These are phyloP conservation scores for Microsporum audouinii DNA, from an alignment of 2,329 filamentous ascomycete species.

Conservation along the genomic window DNA sequence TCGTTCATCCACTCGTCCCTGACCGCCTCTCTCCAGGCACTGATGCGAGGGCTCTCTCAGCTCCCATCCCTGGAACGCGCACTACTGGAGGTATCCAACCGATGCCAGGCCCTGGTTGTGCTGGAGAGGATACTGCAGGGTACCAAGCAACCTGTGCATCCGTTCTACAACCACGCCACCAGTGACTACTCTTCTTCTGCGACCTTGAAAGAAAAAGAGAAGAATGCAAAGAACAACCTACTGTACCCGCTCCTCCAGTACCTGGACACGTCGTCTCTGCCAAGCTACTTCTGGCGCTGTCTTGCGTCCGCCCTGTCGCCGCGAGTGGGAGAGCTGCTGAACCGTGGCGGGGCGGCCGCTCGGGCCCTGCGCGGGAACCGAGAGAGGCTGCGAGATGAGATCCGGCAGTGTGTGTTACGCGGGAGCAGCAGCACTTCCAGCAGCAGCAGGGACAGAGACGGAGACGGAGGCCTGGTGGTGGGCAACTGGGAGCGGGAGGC, in stretches of 20 bases:
- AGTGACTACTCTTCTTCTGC: constrained; percentile 18
- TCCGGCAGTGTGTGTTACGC: constrained; percentile 70
- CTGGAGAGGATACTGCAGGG: constrained; percentile 64
- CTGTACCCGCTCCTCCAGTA: constrained; percentile 60
- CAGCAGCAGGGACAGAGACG: constrained; percentile 24
- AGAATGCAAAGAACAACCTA: constrained; percentile 39
- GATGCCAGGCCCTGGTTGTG: constrained; percentile 86
- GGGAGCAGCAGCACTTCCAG: constrained; percentile 52
- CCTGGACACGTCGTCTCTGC: constrained; percentile 78
- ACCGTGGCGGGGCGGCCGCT: constrained; percentile 70
- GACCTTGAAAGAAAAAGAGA: constrained; percentile 10
- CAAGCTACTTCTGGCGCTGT: constrained; percentile 87
- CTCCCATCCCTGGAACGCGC: constrained; percentile 73
- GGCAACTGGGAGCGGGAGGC: constrained; percentile 77
- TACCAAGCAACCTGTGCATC: constrained; percentile 57
- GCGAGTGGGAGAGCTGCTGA: constrained; percentile 73
- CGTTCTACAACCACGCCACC: constrained; percentile 33
- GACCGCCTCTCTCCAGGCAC: constrained; percentile 62
- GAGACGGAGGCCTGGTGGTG: constrained; percentile 32
- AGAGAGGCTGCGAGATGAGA: constrained; percentile 60
- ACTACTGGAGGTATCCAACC: constrained; percentile 65
- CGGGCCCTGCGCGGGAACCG: constrained; percentile 68
- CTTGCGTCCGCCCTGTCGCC: constrained; percentile 66
- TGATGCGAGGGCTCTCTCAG: constrained; percentile 65
- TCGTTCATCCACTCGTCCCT: constrained; percentile 56